Evolutionary conservation across 352 stramenopile genomes (phyloP).

Genomic region (Globisporangium middletonii): DNA sequence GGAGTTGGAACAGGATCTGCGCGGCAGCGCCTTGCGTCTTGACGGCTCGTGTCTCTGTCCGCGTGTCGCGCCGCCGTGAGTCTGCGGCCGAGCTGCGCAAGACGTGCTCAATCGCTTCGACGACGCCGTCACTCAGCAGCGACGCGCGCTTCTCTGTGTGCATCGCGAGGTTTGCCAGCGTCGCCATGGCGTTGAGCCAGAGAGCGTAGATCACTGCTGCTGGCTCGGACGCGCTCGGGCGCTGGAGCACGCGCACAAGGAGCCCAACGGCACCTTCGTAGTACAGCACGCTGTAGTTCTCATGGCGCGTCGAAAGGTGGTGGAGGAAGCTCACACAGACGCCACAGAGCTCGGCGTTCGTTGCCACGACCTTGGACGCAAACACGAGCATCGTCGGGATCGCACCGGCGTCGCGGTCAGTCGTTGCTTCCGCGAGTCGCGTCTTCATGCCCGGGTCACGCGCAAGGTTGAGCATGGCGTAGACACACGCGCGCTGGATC

Average conservation of each 20-base stretch:
- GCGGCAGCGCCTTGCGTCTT: slow-evolving; percentile 45
- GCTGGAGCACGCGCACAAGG: slow-evolving; percentile 49
- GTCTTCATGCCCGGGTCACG: slow-evolving; percentile 70
- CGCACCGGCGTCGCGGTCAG: slow-evolving; percentile 31
- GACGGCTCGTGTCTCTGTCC: slow-evolving; percentile 39
- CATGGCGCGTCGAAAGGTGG: slow-evolving; percentile 52
- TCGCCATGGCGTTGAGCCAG: slow-evolving; percentile 44
- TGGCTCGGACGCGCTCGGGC: slow-evolving; percentile 29
- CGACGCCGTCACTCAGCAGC: slow-evolving; percentile 52
- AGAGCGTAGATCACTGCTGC: slow-evolving; percentile 41
- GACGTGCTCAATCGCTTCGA: slow-evolving; percentile 62
- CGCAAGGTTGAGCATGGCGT: slow-evolving; percentile 70
- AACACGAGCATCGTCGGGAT: slow-evolving; percentile 65
- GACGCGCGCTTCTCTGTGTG: slow-evolving; percentile 26
- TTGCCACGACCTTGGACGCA: slow-evolving; percentile 40
- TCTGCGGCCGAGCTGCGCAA: slow-evolving; percentile 35
- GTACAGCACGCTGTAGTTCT: slow-evolving; percentile 63
- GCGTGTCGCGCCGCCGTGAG: slow-evolving; percentile 27
- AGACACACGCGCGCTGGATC: slow-evolving; percentile 74
- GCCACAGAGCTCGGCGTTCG: slow-evolving; percentile 55
- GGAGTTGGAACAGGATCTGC: slow-evolving; percentile 57
- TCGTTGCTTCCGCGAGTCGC: slow-evolving; percentile 42
- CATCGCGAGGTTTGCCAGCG: slow-evolving; percentile 54
- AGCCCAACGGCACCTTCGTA: slow-evolving; percentile 54
- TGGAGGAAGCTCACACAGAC: slow-evolving; percentile 66